Percentiles rank a stretch among this genome's conserved stretches.
Evolutionary conservation across 2,329 filamentous ascomycete genomes (phyloP).

Genomic region (Xylaria sp.): DNA sequence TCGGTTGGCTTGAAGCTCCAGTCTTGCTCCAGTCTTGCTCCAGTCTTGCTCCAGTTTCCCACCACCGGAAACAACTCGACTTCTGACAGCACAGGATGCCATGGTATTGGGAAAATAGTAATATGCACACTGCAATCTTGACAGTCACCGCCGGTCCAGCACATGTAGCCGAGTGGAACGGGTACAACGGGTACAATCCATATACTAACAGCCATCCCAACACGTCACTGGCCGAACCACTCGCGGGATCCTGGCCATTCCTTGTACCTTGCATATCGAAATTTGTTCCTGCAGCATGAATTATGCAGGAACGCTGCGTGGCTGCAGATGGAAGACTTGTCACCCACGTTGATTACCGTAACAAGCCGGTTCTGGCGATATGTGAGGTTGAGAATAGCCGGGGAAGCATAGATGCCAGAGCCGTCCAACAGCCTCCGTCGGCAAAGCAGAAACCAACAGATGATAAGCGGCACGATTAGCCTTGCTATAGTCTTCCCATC

Average conservation of each 20-base stretch:
- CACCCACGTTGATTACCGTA: slow-evolving; percentile 31
- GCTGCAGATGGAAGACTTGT: slow-evolving; percentile 38
- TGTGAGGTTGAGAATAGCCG: slow-evolving; percentile 11
- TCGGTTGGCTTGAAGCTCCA: slow-evolving; percentile 1
- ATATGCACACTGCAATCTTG: slow-evolving; percentile 37
- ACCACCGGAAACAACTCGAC: slow-evolving; percentile 12
- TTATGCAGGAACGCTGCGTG: slow-evolving; percentile 48
- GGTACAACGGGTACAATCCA: slow-evolving; percentile 27
- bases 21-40: no score
- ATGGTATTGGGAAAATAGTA: slow-evolving; percentile 37
- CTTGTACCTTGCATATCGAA: slow-evolving; percentile 48
- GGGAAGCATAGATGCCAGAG: not conserved
- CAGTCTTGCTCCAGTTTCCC: slow-evolving; percentile 8
- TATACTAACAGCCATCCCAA: not conserved
- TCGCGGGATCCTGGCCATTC: slow-evolving; percentile 22
- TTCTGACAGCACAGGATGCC: slow-evolving; percentile 26
- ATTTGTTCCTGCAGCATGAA: slow-evolving; percentile 47
- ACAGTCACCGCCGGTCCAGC: slow-evolving; percentile 34
- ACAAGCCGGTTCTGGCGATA: slow-evolving; percentile 10
- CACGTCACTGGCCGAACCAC: slow-evolving; percentile 24
- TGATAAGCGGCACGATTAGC: not conserved
- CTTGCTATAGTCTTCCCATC: not conserved
- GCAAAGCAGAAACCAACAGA: slow-evolving; percentile 8
- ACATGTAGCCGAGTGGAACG: slow-evolving; percentile 31
- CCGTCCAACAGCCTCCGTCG: not conserved